phyloP scores from a whole-genome alignment of 2,329 filamentous ascomycete species.

The Claviceps sp. region DNA sequence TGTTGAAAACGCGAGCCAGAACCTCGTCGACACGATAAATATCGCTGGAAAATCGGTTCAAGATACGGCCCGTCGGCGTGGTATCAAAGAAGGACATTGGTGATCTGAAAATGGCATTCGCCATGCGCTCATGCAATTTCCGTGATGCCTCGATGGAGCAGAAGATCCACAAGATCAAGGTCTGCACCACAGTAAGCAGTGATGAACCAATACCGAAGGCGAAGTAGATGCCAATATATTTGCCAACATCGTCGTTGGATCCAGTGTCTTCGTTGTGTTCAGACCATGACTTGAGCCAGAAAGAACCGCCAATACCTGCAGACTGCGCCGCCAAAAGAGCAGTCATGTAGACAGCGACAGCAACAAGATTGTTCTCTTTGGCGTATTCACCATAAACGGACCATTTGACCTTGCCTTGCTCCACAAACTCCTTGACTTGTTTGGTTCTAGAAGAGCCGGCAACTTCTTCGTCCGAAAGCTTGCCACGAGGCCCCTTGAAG shows the following conservation, averaged over 20 bases:
- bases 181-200: constrained; percentile 76
- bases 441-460: constrained; percentile 59
- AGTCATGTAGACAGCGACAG: constrained; percentile 67
- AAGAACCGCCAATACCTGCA: constrained; percentile 66
- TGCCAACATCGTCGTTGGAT: constrained; percentile 63
- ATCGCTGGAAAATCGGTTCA: constrained; percentile 88
- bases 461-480: constrained; percentile 72
- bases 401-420: constrained; percentile 98
- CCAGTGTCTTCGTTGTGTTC: constrained; percentile 58
- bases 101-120: constrained; percentile 88
- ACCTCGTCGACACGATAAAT: constrained; percentile 82
- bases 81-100: constrained; percentile 99
- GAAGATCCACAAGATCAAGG: constrained; percentile 95
- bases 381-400: constrained; percentile 84
- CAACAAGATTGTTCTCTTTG: constrained; percentile 79
- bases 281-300: constrained; percentile 93
- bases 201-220: constrained; percentile 83
- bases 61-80: constrained; percentile 86
- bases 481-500: constrained; percentile 75
- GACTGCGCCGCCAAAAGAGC: constrained; percentile 71
- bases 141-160: constrained; percentile 97
- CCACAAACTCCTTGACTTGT: constrained; percentile 74
- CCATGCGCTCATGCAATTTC: constrained; percentile 95
- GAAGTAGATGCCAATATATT: constrained; percentile 92
- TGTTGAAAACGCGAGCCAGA: constrained; percentile 92